These are phyloP conservation scores for Pseudomonodictys pantanalensis DNA, from an alignment of 495 filamentous ascomycete species.

Conservation along the genomic window DNA sequence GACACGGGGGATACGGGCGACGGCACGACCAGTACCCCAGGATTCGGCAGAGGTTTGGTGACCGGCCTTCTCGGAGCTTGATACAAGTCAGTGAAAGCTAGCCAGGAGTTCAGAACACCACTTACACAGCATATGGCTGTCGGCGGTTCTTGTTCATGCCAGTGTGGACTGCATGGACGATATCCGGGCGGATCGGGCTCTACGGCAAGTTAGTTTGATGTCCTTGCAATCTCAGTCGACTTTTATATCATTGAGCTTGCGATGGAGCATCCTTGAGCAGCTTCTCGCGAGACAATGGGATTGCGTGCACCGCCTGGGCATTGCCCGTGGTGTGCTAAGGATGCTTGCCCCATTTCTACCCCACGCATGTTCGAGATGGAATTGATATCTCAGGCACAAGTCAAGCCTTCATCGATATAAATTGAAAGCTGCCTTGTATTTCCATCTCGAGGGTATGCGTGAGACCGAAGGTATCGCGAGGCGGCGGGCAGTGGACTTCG, in stretches of 20 bases:
- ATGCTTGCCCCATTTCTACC: background rate
- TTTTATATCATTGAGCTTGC: background rate
- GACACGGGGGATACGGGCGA: conserved; percentile 99
- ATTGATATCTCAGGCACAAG: background rate
- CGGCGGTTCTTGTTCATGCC: conserved; percentile 99
- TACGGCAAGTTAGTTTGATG: conserved; percentile 8
- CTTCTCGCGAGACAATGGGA: background rate
- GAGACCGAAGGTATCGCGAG: background rate
- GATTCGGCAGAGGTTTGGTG: conserved; percentile 99
- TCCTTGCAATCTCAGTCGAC: background rate
- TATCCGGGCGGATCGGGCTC: conserved; percentile 90
- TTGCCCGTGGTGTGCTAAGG: background rate
- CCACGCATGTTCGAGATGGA: background rate
- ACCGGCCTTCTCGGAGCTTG: conserved; percentile 87
- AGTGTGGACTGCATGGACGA: conserved; percentile 96
- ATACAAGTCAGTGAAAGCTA: background rate
- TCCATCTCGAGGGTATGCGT: background rate
- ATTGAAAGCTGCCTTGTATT: too few relatives aligned
- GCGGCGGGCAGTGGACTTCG: background rate
- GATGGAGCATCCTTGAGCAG: background rate
- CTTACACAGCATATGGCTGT: conserved; percentile 93
- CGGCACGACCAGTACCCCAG: conserved; percentile 99
- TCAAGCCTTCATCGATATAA: too few relatives aligned
- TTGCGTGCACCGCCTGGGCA: too few relatives aligned
- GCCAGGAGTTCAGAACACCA: background rate